A percentile compares a stretch with the other conserved stretches of the same genome.
These are phyloP conservation scores for Psidium friedrichsthalianum DNA, from an alignment of 345 rosid genomes.

Conservation along the genomic window DNA sequence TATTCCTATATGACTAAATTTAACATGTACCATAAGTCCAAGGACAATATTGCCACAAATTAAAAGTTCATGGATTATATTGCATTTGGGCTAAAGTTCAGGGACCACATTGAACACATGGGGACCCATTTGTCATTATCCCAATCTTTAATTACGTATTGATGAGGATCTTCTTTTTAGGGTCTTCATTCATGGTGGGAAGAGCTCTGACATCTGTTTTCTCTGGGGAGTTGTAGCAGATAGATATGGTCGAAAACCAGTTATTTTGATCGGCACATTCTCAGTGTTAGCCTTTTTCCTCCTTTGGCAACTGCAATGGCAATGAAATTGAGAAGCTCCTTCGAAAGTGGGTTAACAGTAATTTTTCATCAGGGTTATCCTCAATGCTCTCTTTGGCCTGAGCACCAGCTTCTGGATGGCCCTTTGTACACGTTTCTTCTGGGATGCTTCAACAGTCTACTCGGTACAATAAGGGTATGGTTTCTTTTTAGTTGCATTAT, in stretches of 20 bases:
- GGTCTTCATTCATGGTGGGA: conserved; percentile 17
- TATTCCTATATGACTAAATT: no score
- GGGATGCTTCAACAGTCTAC: conserved; percentile 14
- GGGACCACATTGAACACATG: no score
- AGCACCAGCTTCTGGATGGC: conserved; percentile 17
- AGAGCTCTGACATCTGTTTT: conserved; percentile 13
- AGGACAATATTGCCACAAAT: no score
- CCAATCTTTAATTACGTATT: neutral
- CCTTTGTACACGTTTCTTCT: conserved; percentile 7
- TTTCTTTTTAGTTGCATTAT: neutral
- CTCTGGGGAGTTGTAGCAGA: conserved; percentile 14
- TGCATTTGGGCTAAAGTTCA: no score
- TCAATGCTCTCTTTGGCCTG: conserved; percentile 12
- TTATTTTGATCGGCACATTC: conserved; percentile 13
- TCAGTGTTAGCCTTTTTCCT: conserved; percentile 5
- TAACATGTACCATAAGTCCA: no score
- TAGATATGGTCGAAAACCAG: conserved; percentile 12
- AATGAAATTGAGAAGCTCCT: neutral
- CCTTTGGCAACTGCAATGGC: neutral
- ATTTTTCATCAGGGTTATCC: conserved; percentile 5
- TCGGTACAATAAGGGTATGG: conserved; percentile 10
- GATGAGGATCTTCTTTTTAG: neutral
- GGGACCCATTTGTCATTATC: no score
- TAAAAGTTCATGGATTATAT: no score
- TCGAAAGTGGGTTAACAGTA: neutral